A percentile compares a stretch with the other conserved stretches of the same genome.
phyloP scores from a whole-genome alignment of 129 eudicot genomes.

The carrot (Daucus carota) region DNA sequence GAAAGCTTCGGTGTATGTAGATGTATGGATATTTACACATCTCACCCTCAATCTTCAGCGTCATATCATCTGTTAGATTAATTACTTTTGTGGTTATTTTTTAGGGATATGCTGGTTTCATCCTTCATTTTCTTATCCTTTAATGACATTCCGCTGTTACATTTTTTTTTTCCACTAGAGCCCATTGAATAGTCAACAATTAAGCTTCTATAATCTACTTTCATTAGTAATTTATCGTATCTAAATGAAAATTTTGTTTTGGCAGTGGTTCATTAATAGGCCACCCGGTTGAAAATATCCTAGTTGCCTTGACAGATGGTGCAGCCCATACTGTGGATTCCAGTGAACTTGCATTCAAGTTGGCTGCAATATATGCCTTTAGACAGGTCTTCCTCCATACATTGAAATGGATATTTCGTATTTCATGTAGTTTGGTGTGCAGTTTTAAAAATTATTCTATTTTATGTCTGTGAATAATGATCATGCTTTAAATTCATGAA shows the following conservation, averaged over 20 bases:
- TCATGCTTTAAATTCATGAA: slow-evolving; percentile 15
- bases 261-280: slow-evolving; percentile 94
- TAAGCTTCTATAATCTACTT: neutral
- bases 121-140: neutral
- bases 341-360: slow-evolving; percentile 97
- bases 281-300: slow-evolving; percentile 84
- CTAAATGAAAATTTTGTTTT: slow-evolving; percentile 16
- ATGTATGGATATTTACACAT: neutral
- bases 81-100: neutral
- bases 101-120: neutral
- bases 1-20: neutral
- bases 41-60: neutral
- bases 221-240: neutral
- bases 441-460: neutral
- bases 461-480: neutral
- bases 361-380: slow-evolving; percentile 94
- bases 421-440: neutral
- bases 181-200: too few relatives aligned
- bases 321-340: slow-evolving; percentile 96
- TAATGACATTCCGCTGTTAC: neutral
- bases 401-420: neutral
- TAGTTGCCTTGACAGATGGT: slow-evolving; percentile 79
- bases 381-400: slow-evolving; percentile 61
- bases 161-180: neutral
- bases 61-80: neutral